A percentile compares a stretch with the other conserved stretches of the same genome.
phyloP scores from a whole-genome alignment of 1,139 yeast genomes.

The Lodderomyces jiufengensis region DNA sequence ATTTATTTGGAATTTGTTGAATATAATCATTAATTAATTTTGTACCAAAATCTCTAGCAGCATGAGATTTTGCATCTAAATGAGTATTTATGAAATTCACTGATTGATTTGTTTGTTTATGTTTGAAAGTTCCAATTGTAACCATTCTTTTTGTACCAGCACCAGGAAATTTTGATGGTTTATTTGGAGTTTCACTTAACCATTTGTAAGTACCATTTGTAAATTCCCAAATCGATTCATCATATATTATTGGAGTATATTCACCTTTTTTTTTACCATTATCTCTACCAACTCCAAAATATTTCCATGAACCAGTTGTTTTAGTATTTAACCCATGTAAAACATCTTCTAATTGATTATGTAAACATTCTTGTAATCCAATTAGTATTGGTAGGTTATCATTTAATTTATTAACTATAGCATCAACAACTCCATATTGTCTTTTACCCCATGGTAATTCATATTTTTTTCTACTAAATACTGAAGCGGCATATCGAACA shows the following conservation, averaged over 20 bases:
- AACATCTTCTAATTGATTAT: constrained; percentile 27
- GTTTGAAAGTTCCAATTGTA: constrained; percentile 33
- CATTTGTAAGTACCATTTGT: constrained; percentile 34
- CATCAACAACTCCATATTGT: constrained; percentile 21
- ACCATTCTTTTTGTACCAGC: constrained; percentile 40
- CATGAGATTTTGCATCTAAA: constrained; percentile 41
- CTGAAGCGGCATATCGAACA: constrained; percentile 31
- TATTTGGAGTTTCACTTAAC: constrained; percentile 37
- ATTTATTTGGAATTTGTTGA: constrained; percentile 22
- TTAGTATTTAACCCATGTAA: constrained; percentile 19
- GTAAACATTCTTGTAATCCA: constrained; percentile 31
- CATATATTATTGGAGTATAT: constrained; percentile 40
- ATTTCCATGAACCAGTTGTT: constrained; percentile 24
- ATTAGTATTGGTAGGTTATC: constrained; percentile 25
- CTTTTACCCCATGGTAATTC: constrained; percentile 31
- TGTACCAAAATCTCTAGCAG: constrained; percentile 31
- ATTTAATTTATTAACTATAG: constrained; percentile 23
- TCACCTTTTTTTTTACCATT: constrained; percentile 44
- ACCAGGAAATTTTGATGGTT: constrained; percentile 37
- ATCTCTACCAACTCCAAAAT: constrained; percentile 45
- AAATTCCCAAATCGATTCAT: constrained; percentile 27
- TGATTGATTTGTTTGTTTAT: constrained; percentile 18
- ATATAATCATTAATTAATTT: constrained; percentile 31
- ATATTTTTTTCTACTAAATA: constrained; percentile 18
- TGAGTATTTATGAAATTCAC: constrained; percentile 43